phyloP scores from a whole-genome alignment of 352 stramenopile genomes.

The Pythium aphanidermatum region DNA sequence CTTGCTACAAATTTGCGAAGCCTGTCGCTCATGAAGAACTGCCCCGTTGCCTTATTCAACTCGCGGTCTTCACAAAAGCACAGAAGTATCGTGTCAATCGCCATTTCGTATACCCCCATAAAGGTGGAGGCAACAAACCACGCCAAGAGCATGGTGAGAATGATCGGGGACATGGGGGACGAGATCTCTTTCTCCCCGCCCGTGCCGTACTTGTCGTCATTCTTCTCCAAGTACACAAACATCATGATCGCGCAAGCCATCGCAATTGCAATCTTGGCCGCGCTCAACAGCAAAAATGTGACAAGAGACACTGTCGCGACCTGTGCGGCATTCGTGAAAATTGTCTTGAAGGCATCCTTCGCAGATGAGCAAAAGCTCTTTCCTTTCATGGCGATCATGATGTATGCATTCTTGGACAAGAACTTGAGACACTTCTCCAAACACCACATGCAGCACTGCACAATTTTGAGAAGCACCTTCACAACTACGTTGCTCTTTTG shows the following conservation, averaged over 20 bases:
- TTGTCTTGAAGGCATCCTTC: slow-evolving; percentile 93
- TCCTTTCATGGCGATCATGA: slow-evolving; percentile 87
- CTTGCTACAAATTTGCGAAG: slow-evolving; percentile 65
- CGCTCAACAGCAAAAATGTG: slow-evolving; percentile 73
- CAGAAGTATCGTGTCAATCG: slow-evolving; percentile 82
- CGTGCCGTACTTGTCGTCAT: slow-evolving; percentile 44
- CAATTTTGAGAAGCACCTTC: slow-evolving; percentile 79
- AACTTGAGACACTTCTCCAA: slow-evolving; percentile 90
- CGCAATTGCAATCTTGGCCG: slow-evolving; percentile 88
- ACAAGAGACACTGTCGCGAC: slow-evolving; percentile 89
- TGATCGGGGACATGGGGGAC: slow-evolving; percentile 74
- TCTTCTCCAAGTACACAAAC: slow-evolving; percentile 56
- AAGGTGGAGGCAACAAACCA: slow-evolving; percentile 93
- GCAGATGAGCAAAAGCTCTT: slow-evolving; percentile 83
- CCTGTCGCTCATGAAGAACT: slow-evolving; percentile 81
- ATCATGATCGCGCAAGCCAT: slow-evolving; percentile 46
- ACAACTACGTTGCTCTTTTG: slow-evolving; percentile 61
- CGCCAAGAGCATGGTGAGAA: slow-evolving; percentile 88
- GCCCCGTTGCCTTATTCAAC: slow-evolving; percentile 54
- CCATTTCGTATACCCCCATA: slow-evolving; percentile 75
- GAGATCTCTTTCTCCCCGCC: slow-evolving; percentile 61
- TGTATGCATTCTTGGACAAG: slow-evolving; percentile 87
- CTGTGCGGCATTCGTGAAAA: slow-evolving; percentile 92
- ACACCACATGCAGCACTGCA: slow-evolving; percentile 85
- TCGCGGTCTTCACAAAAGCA: slow-evolving; percentile 83